Percentiles rank a stretch among this genome's conserved stretches.
phyloP scores from a whole-genome alignment of 2,329 filamentous ascomycete genomes.

The Fusarium subtropicale region DNA sequence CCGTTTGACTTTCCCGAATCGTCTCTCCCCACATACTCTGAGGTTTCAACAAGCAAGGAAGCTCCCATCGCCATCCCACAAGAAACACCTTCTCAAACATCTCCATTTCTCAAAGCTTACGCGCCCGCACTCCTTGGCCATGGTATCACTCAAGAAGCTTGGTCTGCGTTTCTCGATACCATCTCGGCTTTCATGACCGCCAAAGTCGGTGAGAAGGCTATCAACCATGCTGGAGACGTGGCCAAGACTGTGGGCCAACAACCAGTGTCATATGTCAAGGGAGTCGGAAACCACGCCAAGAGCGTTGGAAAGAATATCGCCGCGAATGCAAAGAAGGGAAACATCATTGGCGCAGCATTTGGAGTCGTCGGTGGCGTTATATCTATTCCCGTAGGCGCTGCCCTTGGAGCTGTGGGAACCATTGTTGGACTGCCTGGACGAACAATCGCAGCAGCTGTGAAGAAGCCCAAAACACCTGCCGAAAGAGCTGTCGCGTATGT shows the following conservation, averaged over 20 bases:
- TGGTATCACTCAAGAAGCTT: slow-evolving; percentile 53
- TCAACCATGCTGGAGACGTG: slow-evolving; percentile 58
- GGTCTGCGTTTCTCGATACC: slow-evolving; percentile 53
- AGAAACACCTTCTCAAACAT: slow-evolving; percentile 47
- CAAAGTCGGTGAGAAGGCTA: slow-evolving; percentile 57
- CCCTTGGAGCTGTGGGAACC: slow-evolving; percentile 53
- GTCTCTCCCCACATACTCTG: slow-evolving; percentile 49
- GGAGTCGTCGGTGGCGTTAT: slow-evolving; percentile 54
- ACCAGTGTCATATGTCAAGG: slow-evolving; percentile 53
- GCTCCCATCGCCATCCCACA: slow-evolving; percentile 58
- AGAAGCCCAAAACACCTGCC: slow-evolving; percentile 55
- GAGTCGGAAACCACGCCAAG: slow-evolving; percentile 53
- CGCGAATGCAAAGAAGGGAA: slow-evolving; percentile 53
- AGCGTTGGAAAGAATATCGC: slow-evolving; percentile 52
- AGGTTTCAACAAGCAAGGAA: slow-evolving; percentile 32
- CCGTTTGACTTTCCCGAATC: slow-evolving; percentile 57
- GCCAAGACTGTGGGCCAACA: slow-evolving; percentile 52
- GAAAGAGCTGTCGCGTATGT: slow-evolving; percentile 58
- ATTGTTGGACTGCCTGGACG: slow-evolving; percentile 51
- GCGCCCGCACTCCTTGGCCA: slow-evolving; percentile 53
- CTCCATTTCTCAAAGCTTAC: slow-evolving; percentile 57
- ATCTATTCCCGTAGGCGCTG: slow-evolving; percentile 54
- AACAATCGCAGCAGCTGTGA: slow-evolving; percentile 50
- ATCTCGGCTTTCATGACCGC: slow-evolving; percentile 60
- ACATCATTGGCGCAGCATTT: slow-evolving; percentile 54